Percentiles rank a stretch among this genome's conserved stretches.
Evolutionary conservation across 305 asterid species (phyloP).

Genomic region (Fraxinus sp.): DNA sequence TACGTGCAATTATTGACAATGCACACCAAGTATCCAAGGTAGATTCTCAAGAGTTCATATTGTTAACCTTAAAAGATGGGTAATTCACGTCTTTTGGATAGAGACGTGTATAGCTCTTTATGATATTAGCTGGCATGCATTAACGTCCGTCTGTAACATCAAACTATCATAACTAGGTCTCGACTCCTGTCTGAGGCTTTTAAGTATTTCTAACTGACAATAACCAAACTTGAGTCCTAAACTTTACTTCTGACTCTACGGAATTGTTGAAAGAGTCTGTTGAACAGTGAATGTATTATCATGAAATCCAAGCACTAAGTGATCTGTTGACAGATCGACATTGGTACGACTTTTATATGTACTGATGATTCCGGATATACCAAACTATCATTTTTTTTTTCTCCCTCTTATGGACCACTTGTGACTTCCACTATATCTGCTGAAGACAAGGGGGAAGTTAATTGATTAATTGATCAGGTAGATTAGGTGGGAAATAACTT

Average conservation of each 20-base stretch:
- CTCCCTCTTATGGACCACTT: slow-evolving; percentile 15
- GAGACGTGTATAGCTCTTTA: background rate
- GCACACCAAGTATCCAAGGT: slow-evolving; percentile 48
- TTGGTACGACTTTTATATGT: background rate
- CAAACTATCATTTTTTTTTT: background rate
- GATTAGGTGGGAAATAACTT: slow-evolving; percentile 30
- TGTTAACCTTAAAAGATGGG: background rate
- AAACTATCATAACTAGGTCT: background rate
- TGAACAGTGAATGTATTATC: background rate
- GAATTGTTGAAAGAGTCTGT: background rate
- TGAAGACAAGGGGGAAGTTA: background rate
- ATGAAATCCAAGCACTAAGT: background rate
- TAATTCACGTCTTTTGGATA: background rate
- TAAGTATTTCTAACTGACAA: background rate
- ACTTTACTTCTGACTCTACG: background rate
- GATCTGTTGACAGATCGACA: background rate
- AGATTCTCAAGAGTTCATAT: background rate
- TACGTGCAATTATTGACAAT: slow-evolving; percentile 46
- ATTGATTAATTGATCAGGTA: slow-evolving; percentile 18
- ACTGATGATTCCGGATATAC: background rate
- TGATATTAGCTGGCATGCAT: background rate
- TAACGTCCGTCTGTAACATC: background rate
- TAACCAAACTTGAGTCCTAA: background rate
- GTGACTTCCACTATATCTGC: background rate
- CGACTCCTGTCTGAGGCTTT: background rate